Evolutionary conservation across 2,329 filamentous ascomycete genomes (phyloP), one percentile per base, ranked within the genome.

Genomic region (Arthrobotrys megalospora): DNA sequence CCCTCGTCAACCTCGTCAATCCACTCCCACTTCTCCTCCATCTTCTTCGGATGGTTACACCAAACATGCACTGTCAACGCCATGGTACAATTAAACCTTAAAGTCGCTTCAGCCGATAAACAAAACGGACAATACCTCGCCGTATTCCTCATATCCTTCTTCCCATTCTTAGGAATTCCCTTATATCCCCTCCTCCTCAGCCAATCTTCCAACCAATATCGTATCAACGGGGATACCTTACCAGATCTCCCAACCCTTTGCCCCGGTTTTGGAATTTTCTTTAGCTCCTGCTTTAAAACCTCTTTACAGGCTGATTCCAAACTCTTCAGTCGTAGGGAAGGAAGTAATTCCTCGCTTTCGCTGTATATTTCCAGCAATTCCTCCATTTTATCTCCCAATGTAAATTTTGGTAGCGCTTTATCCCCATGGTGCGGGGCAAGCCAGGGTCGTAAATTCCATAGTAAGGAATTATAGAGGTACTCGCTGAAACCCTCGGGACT

Each of bases 161-260:
- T 63, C 24, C 45, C 58, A 12, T 38, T 41, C 10, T 41, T 41
- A 1, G 65, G 55, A 3, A 70, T 28, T 2, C 71, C 55, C 41
- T 76, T 76, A 21, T 64, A 69, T 0, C 58, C 58, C 8, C 72
- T 63, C 36, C 12, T 32, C 8, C 11, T 32, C 28, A 76, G n/a
- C 72, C 72, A 76, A n/a, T 66, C 55, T n/a, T 58, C 48, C 38
- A 76, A n/a, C 72, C 72, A 76, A 55, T 76, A 65, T 19, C 65
- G 45, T 8, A 76, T 52, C 55, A 76, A 43, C 14, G 48, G 58
- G 3, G 48, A 48, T 1, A 55, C 28, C 12, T 28, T 36, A 8
- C 48, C 60, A 1, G 47, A 34, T 16, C 45, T 62, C 24, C 71
- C 32, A 1, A 60, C 48, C 21, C 14, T 32, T 24, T 70, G 55